Percentiles rank a stretch among this genome's conserved stretches.
phyloP scores from a whole-genome alignment of 352 stramenopile genomes.

The Phytophthora pini region DNA sequence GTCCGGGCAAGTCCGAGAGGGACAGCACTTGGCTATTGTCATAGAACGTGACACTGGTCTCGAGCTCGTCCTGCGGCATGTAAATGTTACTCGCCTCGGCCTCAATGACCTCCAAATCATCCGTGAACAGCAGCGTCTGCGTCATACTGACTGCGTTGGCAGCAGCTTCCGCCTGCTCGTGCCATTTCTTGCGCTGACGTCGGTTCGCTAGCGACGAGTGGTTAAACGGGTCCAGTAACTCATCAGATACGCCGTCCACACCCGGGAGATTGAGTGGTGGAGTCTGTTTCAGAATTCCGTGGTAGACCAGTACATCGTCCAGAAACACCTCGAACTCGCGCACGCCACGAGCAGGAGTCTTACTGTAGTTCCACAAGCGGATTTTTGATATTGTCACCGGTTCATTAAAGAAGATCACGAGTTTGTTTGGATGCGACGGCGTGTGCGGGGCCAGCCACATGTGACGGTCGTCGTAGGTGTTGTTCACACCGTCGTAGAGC shows the following conservation, averaged over 20 bases:
- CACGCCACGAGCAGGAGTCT: constrained; percentile 78
- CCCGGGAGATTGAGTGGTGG: constrained; percentile 39
- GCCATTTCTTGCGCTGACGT: constrained; percentile 44
- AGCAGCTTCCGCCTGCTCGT: constrained; percentile 52
- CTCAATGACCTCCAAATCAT: constrained; percentile 66
- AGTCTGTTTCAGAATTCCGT: constrained; percentile 58
- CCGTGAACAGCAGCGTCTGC: constrained; percentile 79
- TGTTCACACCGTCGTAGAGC: constrained; percentile 77
- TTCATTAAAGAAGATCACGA: constrained; percentile 84
- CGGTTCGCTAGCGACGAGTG: constrained; percentile 44
- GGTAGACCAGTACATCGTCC: constrained; percentile 85
- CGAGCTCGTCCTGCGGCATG: constrained; percentile 63
- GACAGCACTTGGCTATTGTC: constrained; percentile 77
- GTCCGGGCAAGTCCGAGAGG: constrained; percentile 57
- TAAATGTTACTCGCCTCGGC: constrained; percentile 60
- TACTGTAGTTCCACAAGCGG: constrained; percentile 90
- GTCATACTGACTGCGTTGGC: constrained; percentile 62
- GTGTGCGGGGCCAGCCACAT: constrained; percentile 80
- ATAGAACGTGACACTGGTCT: constrained; percentile 75
- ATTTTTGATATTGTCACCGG: constrained; percentile 80
- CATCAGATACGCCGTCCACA: constrained; percentile 24
- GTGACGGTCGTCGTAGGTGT: constrained; percentile 77
- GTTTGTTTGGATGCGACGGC: constrained; percentile 68
- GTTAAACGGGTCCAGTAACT: neutral
- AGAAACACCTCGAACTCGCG: constrained; percentile 84